Evolutionary conservation across 2,329 filamentous ascomycete species (phyloP).

Genomic region (Ceratocystiopsis sp.): DNA sequence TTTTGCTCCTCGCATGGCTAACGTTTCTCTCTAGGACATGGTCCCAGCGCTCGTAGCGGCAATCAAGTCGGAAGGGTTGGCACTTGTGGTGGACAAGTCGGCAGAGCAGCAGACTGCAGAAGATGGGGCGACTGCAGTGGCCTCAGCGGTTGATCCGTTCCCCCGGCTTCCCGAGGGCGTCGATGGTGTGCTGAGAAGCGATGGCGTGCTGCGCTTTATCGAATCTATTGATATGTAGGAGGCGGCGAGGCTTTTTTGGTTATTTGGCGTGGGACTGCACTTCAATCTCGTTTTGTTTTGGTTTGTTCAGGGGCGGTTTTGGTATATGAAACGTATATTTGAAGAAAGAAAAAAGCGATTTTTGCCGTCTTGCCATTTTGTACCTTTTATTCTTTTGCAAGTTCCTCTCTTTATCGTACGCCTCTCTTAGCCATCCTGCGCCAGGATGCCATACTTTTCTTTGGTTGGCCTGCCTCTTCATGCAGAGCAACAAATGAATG

Average conservation of each 20-base stretch:
- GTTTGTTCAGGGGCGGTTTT: neutral
- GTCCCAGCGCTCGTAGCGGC: constrained; percentile 83
- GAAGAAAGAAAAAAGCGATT: no score
- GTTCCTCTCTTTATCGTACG: no score
- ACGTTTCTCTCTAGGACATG: constrained; percentile 48
- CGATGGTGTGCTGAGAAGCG: constrained; percentile 70
- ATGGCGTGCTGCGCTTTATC: constrained; percentile 83
- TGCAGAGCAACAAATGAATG: no score
- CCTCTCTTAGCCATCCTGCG: no score
- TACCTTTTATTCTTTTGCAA: no score
- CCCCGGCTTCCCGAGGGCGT: constrained; percentile 59
- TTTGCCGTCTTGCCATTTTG: no score
- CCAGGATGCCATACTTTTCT: no score
- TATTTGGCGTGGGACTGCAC: no score
- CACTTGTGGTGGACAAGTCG: constrained; percentile 78
- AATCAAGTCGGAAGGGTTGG: constrained; percentile 85
- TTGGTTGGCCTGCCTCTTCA: no score
- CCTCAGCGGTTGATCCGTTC: constrained; percentile 27
- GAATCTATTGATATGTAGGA: constrained; percentile 61
- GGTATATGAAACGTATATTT: neutral
- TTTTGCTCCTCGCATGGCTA: neutral
- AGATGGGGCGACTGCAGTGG: no score
- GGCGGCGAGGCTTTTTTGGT: no score
- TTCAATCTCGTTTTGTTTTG: neutral
- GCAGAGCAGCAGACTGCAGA: constrained; percentile 23